A percentile compares a stretch with the other conserved stretches of the same genome.
Evolutionary conservation across 305 asterid genomes (phyloP).

Genomic region (Striga hermonthica): DNA sequence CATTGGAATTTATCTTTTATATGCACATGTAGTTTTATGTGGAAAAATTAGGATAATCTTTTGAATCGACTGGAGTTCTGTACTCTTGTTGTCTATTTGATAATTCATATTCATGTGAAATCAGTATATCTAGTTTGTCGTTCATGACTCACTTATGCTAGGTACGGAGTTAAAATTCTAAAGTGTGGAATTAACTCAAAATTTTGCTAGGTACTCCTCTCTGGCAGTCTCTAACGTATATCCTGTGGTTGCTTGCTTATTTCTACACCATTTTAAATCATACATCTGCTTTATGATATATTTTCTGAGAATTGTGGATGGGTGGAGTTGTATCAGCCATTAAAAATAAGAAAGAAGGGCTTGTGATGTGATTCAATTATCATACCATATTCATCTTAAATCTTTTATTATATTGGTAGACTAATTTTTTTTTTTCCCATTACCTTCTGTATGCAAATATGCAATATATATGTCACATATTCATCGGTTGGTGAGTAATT

Average conservation of each 20-base stretch:
- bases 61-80: not conserved
- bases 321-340: too few relatives aligned
- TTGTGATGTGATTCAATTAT: too few relatives aligned
- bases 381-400: too few relatives aligned
- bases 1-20: too few relatives aligned
- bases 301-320: too few relatives aligned
- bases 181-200: too few relatives aligned
- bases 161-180: not conserved
- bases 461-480: not conserved
- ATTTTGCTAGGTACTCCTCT: too few relatives aligned
- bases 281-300: not conserved
- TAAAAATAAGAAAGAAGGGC: too few relatives aligned
- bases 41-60: not conserved
- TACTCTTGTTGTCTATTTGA: constrained; percentile 14
- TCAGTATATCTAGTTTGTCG: not conserved
- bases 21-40: not conserved
- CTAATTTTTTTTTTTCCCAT: too few relatives aligned
- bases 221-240: not conserved
- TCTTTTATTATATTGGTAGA: too few relatives aligned
- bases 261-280: constrained; percentile 1
- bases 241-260: not conserved
- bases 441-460: not conserved
- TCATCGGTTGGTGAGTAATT: constrained; percentile 2
- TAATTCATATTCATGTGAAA: constrained; percentile 10
- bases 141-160: constrained; percentile 2